phyloP scores from a whole-genome alignment of 805 yeast genomes.

The Lachancea sp. region DNA sequence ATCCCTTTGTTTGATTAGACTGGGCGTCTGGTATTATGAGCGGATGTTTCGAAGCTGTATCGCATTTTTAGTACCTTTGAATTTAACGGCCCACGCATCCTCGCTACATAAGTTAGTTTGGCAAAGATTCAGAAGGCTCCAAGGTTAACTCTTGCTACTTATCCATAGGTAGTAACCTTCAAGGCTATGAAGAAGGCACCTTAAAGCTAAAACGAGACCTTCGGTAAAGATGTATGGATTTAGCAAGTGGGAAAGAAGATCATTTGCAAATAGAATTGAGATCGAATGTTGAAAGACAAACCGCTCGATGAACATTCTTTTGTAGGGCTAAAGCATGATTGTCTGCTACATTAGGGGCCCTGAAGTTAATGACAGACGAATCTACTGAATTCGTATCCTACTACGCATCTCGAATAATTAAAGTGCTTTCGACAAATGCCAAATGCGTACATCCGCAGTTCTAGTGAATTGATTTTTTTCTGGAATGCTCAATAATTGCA shows the following conservation, averaged over 20 bases:
- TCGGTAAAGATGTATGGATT: conserved; percentile 38
- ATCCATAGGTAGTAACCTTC: conserved; percentile 33
- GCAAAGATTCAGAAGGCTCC: conserved; percentile 35
- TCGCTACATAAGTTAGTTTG: conserved; percentile 35
- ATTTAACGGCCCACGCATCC: conserved; percentile 17
- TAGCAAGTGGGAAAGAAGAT: conserved; percentile 32
- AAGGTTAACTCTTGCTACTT: conserved; percentile 38
- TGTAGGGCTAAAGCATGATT: conserved; percentile 19
- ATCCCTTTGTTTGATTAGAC: conserved; percentile 1
- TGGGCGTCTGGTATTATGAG: conserved; percentile 11
- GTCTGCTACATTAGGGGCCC: neutral
- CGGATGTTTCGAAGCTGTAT: conserved; percentile 11
- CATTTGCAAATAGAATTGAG: conserved; percentile 35
- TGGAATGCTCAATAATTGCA: conserved; percentile 37
- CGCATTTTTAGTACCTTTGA: conserved; percentile 10
- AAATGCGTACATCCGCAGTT: conserved; percentile 25
- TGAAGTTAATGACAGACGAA: neutral
- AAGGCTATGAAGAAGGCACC: conserved; percentile 34
- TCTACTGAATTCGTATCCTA: neutral
- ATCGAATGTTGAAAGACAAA: conserved; percentile 39
- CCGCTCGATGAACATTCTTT: conserved; percentile 40
- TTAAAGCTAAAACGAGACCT: conserved; percentile 30
- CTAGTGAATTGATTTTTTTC: conserved; percentile 31
- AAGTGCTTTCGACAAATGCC: conserved; percentile 34
- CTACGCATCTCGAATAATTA: conserved; percentile 31